A percentile compares a stretch with the other conserved stretches of the same genome.
These are phyloP conservation scores for Picochlorum sp. DNA, from an alignment of 139 green algal genomes.

Conservation along the genomic window DNA sequence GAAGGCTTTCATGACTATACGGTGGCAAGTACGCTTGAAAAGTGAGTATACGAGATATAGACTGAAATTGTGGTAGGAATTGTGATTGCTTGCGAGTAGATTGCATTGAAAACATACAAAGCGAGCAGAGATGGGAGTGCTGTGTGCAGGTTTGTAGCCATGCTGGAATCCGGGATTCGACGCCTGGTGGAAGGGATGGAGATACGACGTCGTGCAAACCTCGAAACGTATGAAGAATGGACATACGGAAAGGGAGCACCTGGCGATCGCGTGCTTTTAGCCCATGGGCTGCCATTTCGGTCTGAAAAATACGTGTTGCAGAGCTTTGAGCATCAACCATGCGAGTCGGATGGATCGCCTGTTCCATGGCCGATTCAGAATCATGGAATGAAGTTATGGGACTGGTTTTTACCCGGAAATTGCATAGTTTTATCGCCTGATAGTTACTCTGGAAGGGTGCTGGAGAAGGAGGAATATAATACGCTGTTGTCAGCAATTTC, in stretches of 20 bases:
- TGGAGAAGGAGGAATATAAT: slow-evolving; percentile 46
- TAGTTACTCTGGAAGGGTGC: slow-evolving; percentile 52
- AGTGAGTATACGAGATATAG: neutral
- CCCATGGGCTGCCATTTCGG: no score
- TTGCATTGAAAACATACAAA: neutral
- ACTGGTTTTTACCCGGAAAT: slow-evolving; percentile 53
- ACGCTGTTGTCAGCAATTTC: slow-evolving; percentile 41
- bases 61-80: neutral
- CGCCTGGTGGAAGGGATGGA: no score
- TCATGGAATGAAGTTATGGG: slow-evolving; percentile 47
- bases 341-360: no score
- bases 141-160: neutral
- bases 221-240: no score
- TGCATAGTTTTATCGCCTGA: slow-evolving; percentile 53
- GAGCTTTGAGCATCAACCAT: no score
- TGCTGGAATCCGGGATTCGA: neutral
- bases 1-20: slow-evolving; percentile 8
- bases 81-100: neutral
- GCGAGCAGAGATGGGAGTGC: neutral
- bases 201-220: no score
- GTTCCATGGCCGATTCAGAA: neutral
- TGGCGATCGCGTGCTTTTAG: no score
- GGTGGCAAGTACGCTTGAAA: slow-evolving; percentile 6
- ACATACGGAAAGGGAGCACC: no score
- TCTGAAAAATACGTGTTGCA: no score